phyloP scores from a whole-genome alignment of 176 grass and related monocot genomes.

The Juncus inflexus region DNA sequence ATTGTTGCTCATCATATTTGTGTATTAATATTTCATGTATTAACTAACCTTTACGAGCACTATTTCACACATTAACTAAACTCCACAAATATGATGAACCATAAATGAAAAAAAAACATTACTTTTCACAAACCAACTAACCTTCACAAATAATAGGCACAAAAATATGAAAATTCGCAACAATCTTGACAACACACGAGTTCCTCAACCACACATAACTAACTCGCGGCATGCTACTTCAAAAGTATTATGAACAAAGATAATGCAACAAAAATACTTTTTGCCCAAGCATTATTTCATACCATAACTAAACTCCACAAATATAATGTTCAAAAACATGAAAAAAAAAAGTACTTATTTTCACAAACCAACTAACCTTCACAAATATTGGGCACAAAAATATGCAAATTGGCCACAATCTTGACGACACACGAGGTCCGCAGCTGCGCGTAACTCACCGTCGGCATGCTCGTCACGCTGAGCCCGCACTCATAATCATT shows the following conservation, averaged over 20 bases:
- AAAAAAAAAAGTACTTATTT: no score
- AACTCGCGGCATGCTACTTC: conserved; percentile 3
- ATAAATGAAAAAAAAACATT: conserved; percentile 47
- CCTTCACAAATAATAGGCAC: conserved; percentile 95
- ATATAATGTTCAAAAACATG: no score
- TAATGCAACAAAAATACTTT: no score
- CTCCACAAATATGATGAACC: conserved; percentile 14
- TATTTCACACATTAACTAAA: no score
- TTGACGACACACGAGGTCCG: conserved; percentile 93
- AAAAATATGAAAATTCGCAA: conserved; percentile 89
- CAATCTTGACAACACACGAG: conserved; percentile 89
- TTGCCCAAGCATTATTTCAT: no score
- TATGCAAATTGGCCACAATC: conserved; percentile 93
- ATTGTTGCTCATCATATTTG: no score
- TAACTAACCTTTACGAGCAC: conserved; percentile 66
- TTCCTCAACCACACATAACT: conserved; percentile 53
- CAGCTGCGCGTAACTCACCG: conserved; percentile 69
- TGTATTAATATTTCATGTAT: no score
- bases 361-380: no score
- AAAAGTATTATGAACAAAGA: no score
- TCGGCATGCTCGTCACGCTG: conserved; percentile 45
- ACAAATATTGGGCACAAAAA: conserved; percentile 93
- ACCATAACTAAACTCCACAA: no score
- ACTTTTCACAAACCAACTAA: conserved; percentile 25
- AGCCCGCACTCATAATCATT: conserved; percentile 50